phyloP scores from a whole-genome alignment of 2,329 filamentous ascomycete genomes.

The Grosmannia clavigera region DNA sequence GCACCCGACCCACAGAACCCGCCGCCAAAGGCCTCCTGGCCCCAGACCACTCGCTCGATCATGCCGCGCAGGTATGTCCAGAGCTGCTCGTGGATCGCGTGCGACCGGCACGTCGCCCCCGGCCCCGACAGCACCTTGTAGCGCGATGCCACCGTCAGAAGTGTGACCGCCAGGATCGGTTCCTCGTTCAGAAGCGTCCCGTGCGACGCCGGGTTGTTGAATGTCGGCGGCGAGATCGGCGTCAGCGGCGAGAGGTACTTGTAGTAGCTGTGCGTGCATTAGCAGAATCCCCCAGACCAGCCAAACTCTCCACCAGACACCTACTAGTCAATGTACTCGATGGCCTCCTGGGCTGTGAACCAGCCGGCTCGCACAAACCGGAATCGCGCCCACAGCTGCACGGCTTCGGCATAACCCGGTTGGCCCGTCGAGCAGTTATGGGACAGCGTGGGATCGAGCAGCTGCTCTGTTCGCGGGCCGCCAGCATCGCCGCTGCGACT shows the following conservation, averaged over 20 bases:
- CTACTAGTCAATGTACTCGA: constrained; percentile 87
- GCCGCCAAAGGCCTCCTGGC: constrained; percentile 88
- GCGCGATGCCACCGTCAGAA: constrained; percentile 81
- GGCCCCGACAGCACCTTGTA: constrained; percentile 72
- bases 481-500: constrained; percentile 11
- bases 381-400: constrained; percentile 82
- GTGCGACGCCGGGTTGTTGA: constrained; percentile 70
- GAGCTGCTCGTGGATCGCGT: constrained; percentile 86
- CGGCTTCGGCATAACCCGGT: constrained; percentile 52
- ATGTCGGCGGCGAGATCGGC: constrained; percentile 85
- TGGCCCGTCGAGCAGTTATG: constrained; percentile 31
- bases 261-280: constrained; percentile 54
- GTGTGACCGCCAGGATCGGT: constrained; percentile 81
- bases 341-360: constrained; percentile 89
- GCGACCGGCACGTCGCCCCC: constrained; percentile 69
- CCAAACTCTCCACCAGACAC: constrained; percentile 13
- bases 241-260: constrained; percentile 82
- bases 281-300: background rate
- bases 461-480: constrained; percentile 18
- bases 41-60: constrained; percentile 91
- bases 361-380: constrained; percentile 93
- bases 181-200: constrained; percentile 74
- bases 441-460: constrained; percentile 34
- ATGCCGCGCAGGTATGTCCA: constrained; percentile 92
- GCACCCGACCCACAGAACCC: constrained; percentile 67